Evolutionary conservation across 257 asterid species (phyloP).

Genomic region (Fraxinus excelsior): DNA sequence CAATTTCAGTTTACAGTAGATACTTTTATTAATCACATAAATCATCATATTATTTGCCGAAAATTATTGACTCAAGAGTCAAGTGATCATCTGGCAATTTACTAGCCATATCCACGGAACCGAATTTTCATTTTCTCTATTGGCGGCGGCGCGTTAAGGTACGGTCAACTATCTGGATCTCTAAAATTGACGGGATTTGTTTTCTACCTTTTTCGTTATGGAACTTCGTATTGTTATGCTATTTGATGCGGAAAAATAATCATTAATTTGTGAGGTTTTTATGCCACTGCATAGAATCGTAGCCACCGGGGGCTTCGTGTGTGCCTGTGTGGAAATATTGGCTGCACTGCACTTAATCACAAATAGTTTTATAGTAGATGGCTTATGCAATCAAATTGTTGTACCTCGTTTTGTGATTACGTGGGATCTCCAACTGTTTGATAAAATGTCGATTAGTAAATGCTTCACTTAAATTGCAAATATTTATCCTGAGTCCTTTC

Average conservation of each 20-base stretch:
- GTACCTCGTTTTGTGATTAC: no score
- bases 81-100: no score
- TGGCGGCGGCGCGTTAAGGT: no score
- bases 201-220: neutral
- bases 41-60: no score
- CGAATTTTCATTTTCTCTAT: no score
- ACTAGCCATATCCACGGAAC: no score
- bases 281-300: neutral
- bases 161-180: no score
- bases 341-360: neutral
- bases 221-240: neutral
- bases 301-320: no score
- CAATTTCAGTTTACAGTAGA: no score
- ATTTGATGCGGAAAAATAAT: neutral
- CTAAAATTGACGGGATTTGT: neutral
- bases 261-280: neutral
- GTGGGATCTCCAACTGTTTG: conserved; percentile 35
- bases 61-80: no score
- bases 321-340: neutral
- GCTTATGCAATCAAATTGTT: neutral
- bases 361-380: neutral
- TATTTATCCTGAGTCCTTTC: neutral
- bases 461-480: neutral
- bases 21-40: no score
- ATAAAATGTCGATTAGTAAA: conserved; percentile 30